A percentile compares a stretch with the other conserved stretches of the same genome.
These are phyloP conservation scores for Passiflora organensis DNA, from an alignment of 345 rosid species.

Conservation along the genomic window DNA sequence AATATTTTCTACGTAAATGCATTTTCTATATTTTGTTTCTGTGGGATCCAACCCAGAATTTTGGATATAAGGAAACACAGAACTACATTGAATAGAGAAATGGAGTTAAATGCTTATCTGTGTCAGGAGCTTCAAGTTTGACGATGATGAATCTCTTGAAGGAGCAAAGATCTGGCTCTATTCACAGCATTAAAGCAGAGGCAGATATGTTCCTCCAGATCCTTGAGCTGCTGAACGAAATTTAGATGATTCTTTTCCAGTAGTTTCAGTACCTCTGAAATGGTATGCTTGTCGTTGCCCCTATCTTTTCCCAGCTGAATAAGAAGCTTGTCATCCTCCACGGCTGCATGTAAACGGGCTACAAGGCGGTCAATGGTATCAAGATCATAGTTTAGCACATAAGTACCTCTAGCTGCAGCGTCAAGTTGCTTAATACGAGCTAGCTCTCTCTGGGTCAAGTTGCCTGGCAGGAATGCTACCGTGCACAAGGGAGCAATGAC, in stretches of 20 bases:
- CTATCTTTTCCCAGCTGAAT: conserved; percentile 52
- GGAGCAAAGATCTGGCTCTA: conserved; percentile 48
- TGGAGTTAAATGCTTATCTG: no score
- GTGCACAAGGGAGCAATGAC: conserved; percentile 45
- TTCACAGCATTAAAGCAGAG: conserved; percentile 56
- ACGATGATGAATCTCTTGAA: conserved; percentile 36
- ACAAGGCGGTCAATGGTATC: conserved; percentile 59
- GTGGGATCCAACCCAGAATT: no score
- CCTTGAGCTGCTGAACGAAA: conserved; percentile 37
- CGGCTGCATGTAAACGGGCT: conserved; percentile 34
- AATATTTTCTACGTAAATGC: no score
- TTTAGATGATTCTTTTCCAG: conserved; percentile 42
- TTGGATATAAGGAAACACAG: no score
- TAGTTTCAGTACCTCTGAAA: conserved; percentile 46
- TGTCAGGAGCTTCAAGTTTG: conserved; percentile 15
- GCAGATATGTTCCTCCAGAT: conserved; percentile 62
- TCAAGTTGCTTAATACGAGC: conserved; percentile 54
- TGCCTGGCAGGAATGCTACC: conserved; percentile 31
- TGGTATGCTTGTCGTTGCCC: conserved; percentile 39
- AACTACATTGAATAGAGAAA: no score
- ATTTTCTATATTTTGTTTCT: no score
- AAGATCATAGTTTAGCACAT: conserved; percentile 43
- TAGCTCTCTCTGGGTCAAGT: conserved; percentile 48
- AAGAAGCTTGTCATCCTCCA: conserved; percentile 46
- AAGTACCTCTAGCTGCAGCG: conserved; percentile 58